phyloP scores from a whole-genome alignment of 2,329 filamentous ascomycete species.

The Aureobasidium sp. region DNA sequence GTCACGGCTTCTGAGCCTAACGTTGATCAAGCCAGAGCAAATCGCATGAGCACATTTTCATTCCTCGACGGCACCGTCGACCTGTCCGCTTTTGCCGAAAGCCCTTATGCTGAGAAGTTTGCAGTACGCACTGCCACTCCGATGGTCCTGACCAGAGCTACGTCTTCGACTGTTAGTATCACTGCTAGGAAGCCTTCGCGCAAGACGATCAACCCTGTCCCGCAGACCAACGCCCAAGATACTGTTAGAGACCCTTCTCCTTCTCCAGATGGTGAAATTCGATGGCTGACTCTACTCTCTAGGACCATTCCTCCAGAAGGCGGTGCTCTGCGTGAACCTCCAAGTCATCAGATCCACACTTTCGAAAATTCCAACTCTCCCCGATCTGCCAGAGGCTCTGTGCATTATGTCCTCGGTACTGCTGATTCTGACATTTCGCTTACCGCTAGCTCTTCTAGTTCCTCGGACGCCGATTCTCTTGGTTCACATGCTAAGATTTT shows the following conservation, averaged over 20 bases:
- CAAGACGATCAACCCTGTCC: too few relatives aligned
- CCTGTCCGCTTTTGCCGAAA: not conserved
- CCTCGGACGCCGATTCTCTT: not conserved
- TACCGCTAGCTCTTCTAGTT: not conserved
- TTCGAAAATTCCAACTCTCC: not conserved
- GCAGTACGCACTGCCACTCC: not conserved
- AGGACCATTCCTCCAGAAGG: too few relatives aligned
- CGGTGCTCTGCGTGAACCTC: too few relatives aligned
- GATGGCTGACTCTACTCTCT: too few relatives aligned
- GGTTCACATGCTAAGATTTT: not conserved
- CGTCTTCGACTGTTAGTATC: not conserved
- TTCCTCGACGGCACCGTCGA: not conserved
- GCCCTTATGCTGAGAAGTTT: not conserved
- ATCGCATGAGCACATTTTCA: slow-evolving; percentile 4
- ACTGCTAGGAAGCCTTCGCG: not conserved
- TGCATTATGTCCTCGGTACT: not conserved
- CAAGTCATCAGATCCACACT: not conserved
- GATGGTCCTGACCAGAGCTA: not conserved
- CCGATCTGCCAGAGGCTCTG: not conserved
- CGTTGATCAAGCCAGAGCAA: not conserved
- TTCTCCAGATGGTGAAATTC: too few relatives aligned
- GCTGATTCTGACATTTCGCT: not conserved
- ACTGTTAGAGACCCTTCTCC: not conserved
- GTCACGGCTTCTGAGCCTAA: not conserved
- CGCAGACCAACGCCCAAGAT: not conserved